Conservation (phyloP, 129 eudicot species). For the Flaveria bidentis region DNA sequence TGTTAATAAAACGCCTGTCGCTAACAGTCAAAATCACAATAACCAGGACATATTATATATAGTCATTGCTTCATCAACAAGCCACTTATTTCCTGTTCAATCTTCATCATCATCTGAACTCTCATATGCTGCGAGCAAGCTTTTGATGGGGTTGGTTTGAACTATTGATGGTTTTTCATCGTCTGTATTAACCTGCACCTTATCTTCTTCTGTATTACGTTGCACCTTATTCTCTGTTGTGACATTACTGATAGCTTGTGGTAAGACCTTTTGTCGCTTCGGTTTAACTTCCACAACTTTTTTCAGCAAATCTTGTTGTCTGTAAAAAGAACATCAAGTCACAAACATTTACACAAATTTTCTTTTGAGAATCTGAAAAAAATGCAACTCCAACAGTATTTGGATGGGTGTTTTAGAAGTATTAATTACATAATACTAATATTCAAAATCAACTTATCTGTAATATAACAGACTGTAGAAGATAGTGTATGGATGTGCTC, state of each 20-base stretch:
- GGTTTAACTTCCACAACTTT: conserved; percentile 88
- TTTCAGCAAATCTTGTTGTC: conserved; percentile 90
- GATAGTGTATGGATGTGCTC: not conserved
- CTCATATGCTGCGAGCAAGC: conserved; percentile 75
- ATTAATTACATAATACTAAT: not conserved
- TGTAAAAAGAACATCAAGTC: conserved; percentile 27
- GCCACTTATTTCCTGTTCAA: conserved; percentile 28
- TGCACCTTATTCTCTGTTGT: not conserved
- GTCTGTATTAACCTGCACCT: conserved; percentile 21
- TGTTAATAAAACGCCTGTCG: conserved; percentile 16
- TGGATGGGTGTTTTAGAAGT: not conserved
- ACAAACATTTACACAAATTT: not conserved
- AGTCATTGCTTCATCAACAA: conserved; percentile 24
- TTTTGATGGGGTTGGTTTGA: conserved; percentile 59
- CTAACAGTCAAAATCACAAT: conserved; percentile 22
- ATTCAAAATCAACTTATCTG: not conserved
- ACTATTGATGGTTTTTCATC: conserved; percentile 24
- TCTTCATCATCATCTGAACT: conserved; percentile 89
- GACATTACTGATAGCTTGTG: too few species aligned
- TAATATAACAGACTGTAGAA: not conserved
- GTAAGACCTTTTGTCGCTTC: conserved; percentile 59
- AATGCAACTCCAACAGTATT: not conserved
- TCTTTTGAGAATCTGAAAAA: not conserved
- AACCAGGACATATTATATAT: conserved; percentile 26
- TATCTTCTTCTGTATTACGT: conserved; percentile 18